Percentiles rank a stretch among this genome's conserved stretches.
Evolutionary conservation across 2,329 filamentous ascomycete species (phyloP).

Genomic region (Hortaea sp.): DNA sequence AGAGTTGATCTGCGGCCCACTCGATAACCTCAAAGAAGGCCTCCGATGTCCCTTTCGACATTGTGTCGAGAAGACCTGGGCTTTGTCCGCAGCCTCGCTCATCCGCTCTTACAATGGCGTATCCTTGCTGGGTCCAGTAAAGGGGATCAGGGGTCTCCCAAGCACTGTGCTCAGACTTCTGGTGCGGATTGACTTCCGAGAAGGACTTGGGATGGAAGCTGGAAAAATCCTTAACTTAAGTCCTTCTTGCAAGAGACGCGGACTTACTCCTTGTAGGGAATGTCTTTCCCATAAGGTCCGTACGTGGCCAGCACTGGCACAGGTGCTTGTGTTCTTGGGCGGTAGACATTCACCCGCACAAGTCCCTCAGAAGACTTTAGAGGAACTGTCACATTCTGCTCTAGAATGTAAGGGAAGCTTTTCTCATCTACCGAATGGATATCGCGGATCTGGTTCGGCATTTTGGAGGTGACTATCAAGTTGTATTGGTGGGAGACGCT

Average conservation of each 20-base stretch:
- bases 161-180: conserved; percentile 32
- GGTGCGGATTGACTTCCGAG: conserved; percentile 28
- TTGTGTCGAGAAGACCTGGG: conserved; percentile 30
- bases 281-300: conserved; percentile 65
- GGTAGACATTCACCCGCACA: conserved; percentile 26
- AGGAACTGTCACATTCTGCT: conserved; percentile 22
- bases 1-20: conserved; percentile 29
- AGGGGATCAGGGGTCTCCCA: conserved; percentile 37
- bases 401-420: conserved; percentile 23
- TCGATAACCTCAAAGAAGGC: conserved; percentile 36
- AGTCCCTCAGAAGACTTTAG: conserved; percentile 21
- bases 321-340: conserved; percentile 24
- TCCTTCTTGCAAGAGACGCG: conserved; percentile 6
- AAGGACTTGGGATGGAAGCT: conserved; percentile 44
- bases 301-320: conserved; percentile 60
- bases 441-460: conserved; percentile 24
- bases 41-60: conserved; percentile 34
- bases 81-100: conserved; percentile 22
- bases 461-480: conserved; percentile 1
- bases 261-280: conserved; percentile 46
- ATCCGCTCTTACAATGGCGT: conserved; percentile 25
- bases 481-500: too few relatives aligned
- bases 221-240: background rate
- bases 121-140: conserved; percentile 24
- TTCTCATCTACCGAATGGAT: conserved; percentile 22